These are phyloP conservation scores for Albatrellus ellisii DNA, from an alignment of 768 basidiomycete species.

Conservation along the genomic window DNA sequence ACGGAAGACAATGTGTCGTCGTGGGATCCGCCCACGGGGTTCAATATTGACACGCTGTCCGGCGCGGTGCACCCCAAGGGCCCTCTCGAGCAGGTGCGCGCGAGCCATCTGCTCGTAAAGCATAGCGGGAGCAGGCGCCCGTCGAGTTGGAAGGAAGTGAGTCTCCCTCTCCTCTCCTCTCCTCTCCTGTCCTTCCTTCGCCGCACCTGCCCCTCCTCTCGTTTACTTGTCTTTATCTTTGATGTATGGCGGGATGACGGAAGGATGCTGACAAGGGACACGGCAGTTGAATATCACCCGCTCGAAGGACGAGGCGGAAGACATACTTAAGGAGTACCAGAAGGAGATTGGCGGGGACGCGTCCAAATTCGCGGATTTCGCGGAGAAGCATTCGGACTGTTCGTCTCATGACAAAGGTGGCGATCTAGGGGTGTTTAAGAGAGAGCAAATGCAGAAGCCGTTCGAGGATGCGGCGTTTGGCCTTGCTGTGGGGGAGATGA, in stretches of 20 bases:
- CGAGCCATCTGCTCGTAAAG: conserved; percentile 94
- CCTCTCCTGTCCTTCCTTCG: conserved; percentile 1
- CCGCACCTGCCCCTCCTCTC: not conserved
- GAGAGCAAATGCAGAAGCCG: conserved; percentile 91
- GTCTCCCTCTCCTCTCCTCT: conserved; percentile 14
- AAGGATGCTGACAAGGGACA: no score
- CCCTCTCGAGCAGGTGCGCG: conserved; percentile 53
- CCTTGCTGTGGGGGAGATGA: conserved; percentile 62
- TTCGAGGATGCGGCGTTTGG: conserved; percentile 85
- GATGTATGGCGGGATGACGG: no score
- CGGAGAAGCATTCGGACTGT: conserved; percentile 74
- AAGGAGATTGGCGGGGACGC: conserved; percentile 36
- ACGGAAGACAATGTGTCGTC: conserved; percentile 48
- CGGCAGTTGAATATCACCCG: conserved; percentile 64
- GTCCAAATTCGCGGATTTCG: conserved; percentile 66
- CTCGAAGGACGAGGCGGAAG: conserved; percentile 79
- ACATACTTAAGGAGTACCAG: conserved; percentile 57
- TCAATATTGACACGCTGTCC: conserved; percentile 51
- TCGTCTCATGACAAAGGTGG: conserved; percentile 72
- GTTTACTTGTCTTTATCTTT: no score
- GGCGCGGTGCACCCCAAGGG: conserved; percentile 45
- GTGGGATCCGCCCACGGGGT: conserved; percentile 64
- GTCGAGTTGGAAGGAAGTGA: conserved; percentile 76
- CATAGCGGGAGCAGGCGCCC: conserved; percentile 70
- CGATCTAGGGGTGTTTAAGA: conserved; percentile 80